phyloP scores from a whole-genome alignment of 257 asterid genomes.

The Verbena officinalis region DNA sequence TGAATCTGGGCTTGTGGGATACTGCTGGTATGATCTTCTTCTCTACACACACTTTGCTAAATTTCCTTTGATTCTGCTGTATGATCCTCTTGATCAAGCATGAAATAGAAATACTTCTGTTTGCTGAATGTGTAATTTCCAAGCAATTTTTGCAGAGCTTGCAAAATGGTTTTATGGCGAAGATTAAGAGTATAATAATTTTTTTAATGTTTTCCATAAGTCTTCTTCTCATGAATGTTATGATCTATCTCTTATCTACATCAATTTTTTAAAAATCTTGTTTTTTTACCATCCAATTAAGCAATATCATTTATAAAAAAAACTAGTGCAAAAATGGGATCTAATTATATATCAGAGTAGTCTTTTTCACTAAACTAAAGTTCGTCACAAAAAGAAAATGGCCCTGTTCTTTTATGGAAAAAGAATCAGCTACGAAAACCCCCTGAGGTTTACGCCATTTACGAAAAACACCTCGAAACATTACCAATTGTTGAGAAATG shows the following conservation, averaged over 20 bases:
- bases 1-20: slow-evolving; percentile 66
- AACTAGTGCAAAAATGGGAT: slow-evolving; percentile 8
- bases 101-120: not conserved
- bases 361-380: not conserved
- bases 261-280: not conserved
- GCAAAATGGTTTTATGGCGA: not conserved
- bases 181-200: not conserved
- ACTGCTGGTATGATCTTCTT: slow-evolving; percentile 53
- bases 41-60: not conserved
- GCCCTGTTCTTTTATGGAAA: slow-evolving; percentile 22
- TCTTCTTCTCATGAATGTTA: not conserved
- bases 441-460: no score
- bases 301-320: slow-evolving; percentile 1
- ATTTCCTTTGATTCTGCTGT: not conserved
- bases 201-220: not conserved
- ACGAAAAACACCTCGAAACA: no score
- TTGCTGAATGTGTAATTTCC: not conserved
- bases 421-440: no score
- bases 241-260: not conserved
- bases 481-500: no score
- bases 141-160: not conserved
- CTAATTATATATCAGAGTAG: not conserved
- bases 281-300: not conserved
- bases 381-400: slow-evolving; percentile 7
- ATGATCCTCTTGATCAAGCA: not conserved